A percentile compares a stretch with the other conserved stretches of the same genome.
Conservation (phyloP, 257 asterid species). For the Nicotiana benthamiana region DNA sequence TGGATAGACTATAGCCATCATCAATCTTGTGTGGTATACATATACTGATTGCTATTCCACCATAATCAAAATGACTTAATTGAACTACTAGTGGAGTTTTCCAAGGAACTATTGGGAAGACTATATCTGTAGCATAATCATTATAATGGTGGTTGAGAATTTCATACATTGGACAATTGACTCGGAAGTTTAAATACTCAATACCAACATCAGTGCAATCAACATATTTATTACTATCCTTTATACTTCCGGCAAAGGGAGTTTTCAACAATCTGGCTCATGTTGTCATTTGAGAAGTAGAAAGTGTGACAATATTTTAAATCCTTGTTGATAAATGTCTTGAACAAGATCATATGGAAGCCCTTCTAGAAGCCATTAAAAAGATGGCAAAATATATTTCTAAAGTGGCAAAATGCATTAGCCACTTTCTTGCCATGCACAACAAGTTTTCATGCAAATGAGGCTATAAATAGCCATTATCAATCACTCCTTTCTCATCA, state of each 20-base stretch:
- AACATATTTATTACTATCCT: not conserved
- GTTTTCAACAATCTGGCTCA: not conserved
- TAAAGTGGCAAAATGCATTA: too few species aligned
- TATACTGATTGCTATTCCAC: not conserved
- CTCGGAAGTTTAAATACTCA: not conserved
- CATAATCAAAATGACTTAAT: not conserved
- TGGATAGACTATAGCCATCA: not conserved
- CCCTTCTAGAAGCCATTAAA: too few species aligned
- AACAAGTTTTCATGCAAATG: too few species aligned
- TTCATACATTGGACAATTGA: not conserved
- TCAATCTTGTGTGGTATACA: not conserved
- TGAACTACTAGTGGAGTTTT: not conserved
- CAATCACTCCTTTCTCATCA: too few species aligned
- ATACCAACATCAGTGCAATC: not conserved
- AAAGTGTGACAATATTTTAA: too few species aligned
- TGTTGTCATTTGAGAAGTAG: not conserved
- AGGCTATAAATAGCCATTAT: too few species aligned
- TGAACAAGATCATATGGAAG: too few species aligned
- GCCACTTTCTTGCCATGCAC: too few species aligned
- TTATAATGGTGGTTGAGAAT: not conserved
- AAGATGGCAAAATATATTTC: too few species aligned
- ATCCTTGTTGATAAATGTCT: too few species aligned
- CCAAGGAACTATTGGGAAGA: not conserved
- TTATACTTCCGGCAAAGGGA: constrained; percentile 2
- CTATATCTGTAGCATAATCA: not conserved